Base-by-base conservation (phyloP, 176 grass and related monocot species). In the Saccharum officinarum region DNA sequence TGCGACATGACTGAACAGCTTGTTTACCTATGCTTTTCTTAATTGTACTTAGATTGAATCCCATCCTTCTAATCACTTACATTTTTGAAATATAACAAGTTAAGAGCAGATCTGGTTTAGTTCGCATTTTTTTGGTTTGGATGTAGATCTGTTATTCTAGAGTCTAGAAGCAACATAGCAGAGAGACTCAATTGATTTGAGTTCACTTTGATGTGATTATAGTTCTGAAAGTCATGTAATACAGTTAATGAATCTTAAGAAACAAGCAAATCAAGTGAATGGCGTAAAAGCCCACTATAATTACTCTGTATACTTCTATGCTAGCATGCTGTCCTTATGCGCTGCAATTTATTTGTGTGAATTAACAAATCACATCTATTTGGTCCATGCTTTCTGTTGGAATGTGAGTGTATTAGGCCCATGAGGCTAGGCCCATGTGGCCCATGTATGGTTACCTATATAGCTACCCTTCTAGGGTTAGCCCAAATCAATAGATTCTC, bases 1-100 rank as follows among this genome's bases (percentile, higher is more conserved):
- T 54, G 50, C 76, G 23, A 84, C 60, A 42, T 2, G 36, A 67
- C 30, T 22, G 40, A 40, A 16, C 31, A 10, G 25, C 42, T 63
- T 84, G 31, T 76, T 64, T 55, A 42, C 39, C 61, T 68, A 54
- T 55, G 11, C 18, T 84, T 86, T 76, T 69, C 40, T 34, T 70
- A 16, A 38, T 28, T 17, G 7, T 63, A 67, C 80, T 34, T 75
- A 23, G 28, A 61, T 81, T 69, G 20, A 64, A 49, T 75, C 74
- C 4, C 41, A 49, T 54, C 49, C 41, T 76, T 81, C 11, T 65
- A 69, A 76, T 82, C 40, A 38, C 6, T 3, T 68, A 38, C 6
- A 41, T 79, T 46, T 34, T 55, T 20, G 3, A 9, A 68, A 31
- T 3, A 59, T 44, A 28, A 10, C 28, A 67, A 69, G 10, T 89